A percentile compares a stretch with the other conserved stretches of the same genome.
These are phyloP conservation scores for Zygotorulaspora florentina DNA, from an alignment of 805 yeast species.

Conservation along the genomic window DNA sequence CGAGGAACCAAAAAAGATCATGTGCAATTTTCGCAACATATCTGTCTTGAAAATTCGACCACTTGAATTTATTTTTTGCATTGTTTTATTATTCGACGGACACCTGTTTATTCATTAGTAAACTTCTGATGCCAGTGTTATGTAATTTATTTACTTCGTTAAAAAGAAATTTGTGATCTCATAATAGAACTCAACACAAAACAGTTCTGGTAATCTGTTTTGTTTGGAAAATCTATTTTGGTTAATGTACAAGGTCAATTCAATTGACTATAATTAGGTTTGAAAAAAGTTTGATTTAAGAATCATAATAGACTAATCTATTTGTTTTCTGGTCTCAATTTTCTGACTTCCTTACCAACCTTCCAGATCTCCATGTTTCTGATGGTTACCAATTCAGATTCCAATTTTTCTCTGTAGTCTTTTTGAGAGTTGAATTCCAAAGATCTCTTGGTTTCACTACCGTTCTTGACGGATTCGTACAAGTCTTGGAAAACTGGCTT, in stretches of 20 bases:
- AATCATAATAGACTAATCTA: constrained; percentile 36
- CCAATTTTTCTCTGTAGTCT: constrained; percentile 96
- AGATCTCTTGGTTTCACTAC: constrained; percentile 96
- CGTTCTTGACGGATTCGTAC: constrained; percentile 92
- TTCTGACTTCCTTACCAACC: constrained; percentile 99
- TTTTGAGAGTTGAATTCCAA: constrained; percentile 97
- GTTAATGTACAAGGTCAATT: constrained; percentile 29
- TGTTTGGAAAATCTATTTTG: background rate
- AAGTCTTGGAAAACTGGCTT: constrained; percentile 97
- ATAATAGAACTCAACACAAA: background rate
- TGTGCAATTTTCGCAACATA: no score
- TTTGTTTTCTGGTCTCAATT: constrained; percentile 98
- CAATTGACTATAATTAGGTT: constrained; percentile 24
- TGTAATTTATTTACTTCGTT: constrained; percentile 2
- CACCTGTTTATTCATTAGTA: constrained; percentile 23
- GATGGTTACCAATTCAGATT: constrained; percentile 86
- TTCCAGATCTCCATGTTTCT: constrained; percentile 99
- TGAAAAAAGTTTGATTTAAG: background rate
- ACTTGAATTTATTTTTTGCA: background rate
- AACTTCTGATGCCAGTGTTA: constrained; percentile 10
- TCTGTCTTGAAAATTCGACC: background rate
- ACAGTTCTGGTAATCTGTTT: background rate
- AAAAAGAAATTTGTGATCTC: background rate
- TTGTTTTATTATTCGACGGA: background rate
- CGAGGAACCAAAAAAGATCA: no score